Evolutionary conservation across 2,329 filamentous ascomycete genomes (phyloP).

Genomic region (Clonostachys sp.): DNA sequence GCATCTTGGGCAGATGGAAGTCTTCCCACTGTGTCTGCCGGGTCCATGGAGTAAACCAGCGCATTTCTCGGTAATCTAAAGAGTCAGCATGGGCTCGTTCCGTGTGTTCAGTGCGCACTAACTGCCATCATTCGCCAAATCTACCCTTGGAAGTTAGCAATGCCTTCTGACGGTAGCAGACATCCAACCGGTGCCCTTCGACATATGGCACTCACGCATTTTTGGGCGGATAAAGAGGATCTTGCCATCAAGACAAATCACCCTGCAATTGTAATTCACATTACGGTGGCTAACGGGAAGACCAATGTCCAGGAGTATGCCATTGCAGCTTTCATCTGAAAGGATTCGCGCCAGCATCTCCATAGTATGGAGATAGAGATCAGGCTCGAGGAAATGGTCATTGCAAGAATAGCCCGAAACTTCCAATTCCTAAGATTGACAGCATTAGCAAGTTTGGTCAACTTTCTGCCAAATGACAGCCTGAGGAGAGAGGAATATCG

Average conservation of each 20-base stretch:
- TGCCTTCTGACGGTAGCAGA: conserved; percentile 3
- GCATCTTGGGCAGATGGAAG: conserved; percentile 21
- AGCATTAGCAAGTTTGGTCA: neutral
- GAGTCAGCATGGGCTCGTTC: too few relatives aligned
- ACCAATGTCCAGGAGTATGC: conserved; percentile 24
- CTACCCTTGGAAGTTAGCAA: conserved; percentile 11
- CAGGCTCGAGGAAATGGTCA: conserved; percentile 25
- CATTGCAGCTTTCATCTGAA: conserved; percentile 15
- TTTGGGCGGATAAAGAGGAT: conserved; percentile 14
- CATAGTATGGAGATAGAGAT: conserved; percentile 21
- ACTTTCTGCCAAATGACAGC: too few relatives aligned
- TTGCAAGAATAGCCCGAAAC: conserved; percentile 5
- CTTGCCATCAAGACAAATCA: conserved; percentile 21
- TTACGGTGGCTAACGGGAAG: conserved; percentile 23
- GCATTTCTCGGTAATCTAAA: conserved; percentile 26
- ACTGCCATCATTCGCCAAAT: conserved; percentile 25
- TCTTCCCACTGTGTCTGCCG: conserved; percentile 24
- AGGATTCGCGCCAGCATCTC: conserved; percentile 25
- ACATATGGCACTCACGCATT: neutral
- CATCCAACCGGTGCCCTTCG: conserved; percentile 1
- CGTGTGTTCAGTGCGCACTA: too few relatives aligned
- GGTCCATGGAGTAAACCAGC: conserved; percentile 34
- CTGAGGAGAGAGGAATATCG: too few relatives aligned
- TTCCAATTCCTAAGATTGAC: neutral
- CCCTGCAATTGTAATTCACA: conserved; percentile 28